phyloP scores from a whole-genome alignment of 1,284 basidiomycete species.

The Apiotrichum mycotoxinovorans region DNA sequence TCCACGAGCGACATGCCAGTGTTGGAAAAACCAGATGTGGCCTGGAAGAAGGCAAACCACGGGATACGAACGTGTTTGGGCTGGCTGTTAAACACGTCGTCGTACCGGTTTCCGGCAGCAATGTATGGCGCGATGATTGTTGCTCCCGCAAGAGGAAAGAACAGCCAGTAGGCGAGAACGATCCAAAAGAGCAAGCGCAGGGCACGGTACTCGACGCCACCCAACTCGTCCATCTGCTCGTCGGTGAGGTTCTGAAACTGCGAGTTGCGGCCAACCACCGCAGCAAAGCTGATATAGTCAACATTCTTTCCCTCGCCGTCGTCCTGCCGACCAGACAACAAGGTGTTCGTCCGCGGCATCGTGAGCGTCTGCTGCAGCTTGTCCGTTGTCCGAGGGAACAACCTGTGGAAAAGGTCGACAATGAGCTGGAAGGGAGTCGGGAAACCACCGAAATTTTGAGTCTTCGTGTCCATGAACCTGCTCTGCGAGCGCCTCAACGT shows the following conservation, averaged over 20 bases:
- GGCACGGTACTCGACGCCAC: slow-evolving; percentile 91
- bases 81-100: slow-evolving; percentile 57
- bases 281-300: slow-evolving; percentile 81
- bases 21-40: slow-evolving; percentile 84
- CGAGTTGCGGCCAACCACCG: slow-evolving; percentile 80
- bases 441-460: slow-evolving; percentile 73
- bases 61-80: slow-evolving; percentile 58
- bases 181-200: slow-evolving; percentile 75
- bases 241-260: slow-evolving; percentile 74
- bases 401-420: slow-evolving; percentile 52
- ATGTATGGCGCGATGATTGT: slow-evolving; percentile 77
- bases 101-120: slow-evolving; percentile 55
- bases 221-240: slow-evolving; percentile 84
- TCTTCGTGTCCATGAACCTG: slow-evolving; percentile 27
- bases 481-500: slow-evolving; percentile 47
- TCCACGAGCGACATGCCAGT: slow-evolving; percentile 87
- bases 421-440: slow-evolving; percentile 70
- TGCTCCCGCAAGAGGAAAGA: slow-evolving; percentile 64
- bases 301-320: slow-evolving; percentile 57
- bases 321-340: slow-evolving; percentile 43
- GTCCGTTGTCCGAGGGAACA: slow-evolving; percentile 60
- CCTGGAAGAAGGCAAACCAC: slow-evolving; percentile 85
- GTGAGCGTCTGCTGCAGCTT: slow-evolving; percentile 64
- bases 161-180: slow-evolving; percentile 65
- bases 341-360: slow-evolving; percentile 66